Base-by-base conservation (phyloP, 305 asterid species). In the Plantago lanceolata region DNA sequence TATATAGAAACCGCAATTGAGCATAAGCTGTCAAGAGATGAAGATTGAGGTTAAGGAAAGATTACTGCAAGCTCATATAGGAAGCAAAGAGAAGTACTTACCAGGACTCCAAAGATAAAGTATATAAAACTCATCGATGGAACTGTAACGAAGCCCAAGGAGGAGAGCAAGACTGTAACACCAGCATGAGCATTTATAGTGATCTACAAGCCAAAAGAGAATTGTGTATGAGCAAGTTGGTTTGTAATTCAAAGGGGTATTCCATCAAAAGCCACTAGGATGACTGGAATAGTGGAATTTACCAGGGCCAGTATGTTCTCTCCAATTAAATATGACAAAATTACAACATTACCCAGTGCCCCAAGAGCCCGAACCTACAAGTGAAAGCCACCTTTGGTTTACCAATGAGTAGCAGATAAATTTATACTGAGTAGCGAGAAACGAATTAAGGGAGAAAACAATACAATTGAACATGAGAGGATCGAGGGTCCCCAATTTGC, bases 221-320 rank as follows among this genome's bases (percentile, higher is more conserved):
- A n/a, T 3, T 33, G 11, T 47, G 5, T 2, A 13, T 44, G 47
- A 70, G 68, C 37, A 14, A 53, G 35, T 52, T 49, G 49, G 29
- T 48, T 59, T 44, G 37, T 55, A 54, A 8, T 53, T 6, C 45
- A 20, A 48, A 31, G 15, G 19, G 55, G 6, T 12, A 48, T 20
- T 33, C 9, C 44, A 48, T n/a, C 43, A 33, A 11, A 15, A 19
- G 26, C 68, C 21, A 33, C 26, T 17, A 37, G 63, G 50, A 64
- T 40, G 66, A 65, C 4, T 24, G 48, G n/a, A 44, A 51, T 37
- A 65, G 3, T 24, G 48, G n/a, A 44, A 51, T 37, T 82, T 93
- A 93, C 96, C 95, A 93, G 58, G 15, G 85, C 85, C 47, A 87
- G 95, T 71, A 93, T 89, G 78, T 93, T 93, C 77, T 89, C 99